Evolutionary conservation across 805 yeast species (phyloP).

Genomic region (Maudiozyma barnettii): DNA sequence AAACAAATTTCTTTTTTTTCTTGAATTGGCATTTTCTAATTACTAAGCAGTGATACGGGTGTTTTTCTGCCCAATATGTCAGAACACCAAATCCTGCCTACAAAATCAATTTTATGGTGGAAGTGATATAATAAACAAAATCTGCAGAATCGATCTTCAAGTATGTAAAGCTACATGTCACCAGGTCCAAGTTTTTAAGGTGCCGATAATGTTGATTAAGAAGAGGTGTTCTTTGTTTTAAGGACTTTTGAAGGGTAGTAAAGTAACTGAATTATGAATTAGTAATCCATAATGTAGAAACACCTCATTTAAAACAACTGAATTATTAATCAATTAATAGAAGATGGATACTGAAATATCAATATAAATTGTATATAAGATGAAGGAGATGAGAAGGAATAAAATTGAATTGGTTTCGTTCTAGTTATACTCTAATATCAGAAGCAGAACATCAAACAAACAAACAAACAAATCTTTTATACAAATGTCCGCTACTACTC

Average conservation of each 20-base stretch:
- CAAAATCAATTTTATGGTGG: too few relatives aligned
- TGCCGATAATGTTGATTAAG: too few relatives aligned
- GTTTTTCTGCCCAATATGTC: not conserved
- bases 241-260: too few relatives aligned
- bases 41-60: not conserved
- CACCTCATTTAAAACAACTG: not conserved
- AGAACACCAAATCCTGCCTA: too few relatives aligned
- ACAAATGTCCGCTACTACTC: constrained; percentile 12
- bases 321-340: not conserved
- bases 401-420: not conserved
- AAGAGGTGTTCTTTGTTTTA: too few relatives aligned
- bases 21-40: not conserved
- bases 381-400: not conserved
- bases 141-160: too few relatives aligned
- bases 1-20: too few relatives aligned
- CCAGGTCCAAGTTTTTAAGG: too few relatives aligned
- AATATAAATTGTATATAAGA: not conserved
- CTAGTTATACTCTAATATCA: too few relatives aligned
- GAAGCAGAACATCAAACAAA: not conserved
- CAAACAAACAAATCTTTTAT: not conserved
- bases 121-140: too few relatives aligned
- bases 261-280: not conserved
- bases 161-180: too few relatives aligned
- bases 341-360: too few relatives aligned
- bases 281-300: not conserved